Percentiles rank a stretch among this genome's conserved stretches.
These are phyloP conservation scores for Lepidopterella palustris DNA, from an alignment of 495 filamentous ascomycete species.

Conservation along the genomic window DNA sequence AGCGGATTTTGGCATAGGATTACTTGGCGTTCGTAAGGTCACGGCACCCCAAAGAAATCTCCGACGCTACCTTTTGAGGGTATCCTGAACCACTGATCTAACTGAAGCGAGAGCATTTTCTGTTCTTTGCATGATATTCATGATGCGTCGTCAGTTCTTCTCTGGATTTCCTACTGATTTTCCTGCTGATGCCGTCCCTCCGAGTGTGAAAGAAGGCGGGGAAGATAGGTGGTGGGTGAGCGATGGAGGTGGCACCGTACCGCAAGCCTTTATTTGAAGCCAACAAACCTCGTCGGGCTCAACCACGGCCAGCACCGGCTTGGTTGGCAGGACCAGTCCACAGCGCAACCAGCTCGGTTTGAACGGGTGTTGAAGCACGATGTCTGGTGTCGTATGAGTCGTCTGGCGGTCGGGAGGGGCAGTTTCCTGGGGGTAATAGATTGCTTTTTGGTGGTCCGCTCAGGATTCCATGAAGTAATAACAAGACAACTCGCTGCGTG, in stretches of 20 bases:
- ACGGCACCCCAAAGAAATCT: too few species aligned
- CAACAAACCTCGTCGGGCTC: not conserved
- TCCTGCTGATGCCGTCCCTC: too few species aligned
- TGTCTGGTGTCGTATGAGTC: not conserved
- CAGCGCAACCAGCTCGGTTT: not conserved
- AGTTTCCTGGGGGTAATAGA: conserved; percentile 5
- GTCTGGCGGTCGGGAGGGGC: not conserved
- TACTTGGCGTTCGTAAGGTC: too few species aligned
- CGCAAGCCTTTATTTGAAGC: not conserved
- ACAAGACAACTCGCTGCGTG: not conserved
- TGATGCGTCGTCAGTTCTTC: too few species aligned
- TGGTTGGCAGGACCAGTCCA: not conserved
- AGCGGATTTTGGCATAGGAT: too few species aligned
- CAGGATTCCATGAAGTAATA: conserved; percentile 3
- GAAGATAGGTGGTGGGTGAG: too few species aligned
- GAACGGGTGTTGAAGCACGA: not conserved
- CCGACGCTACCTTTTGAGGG: too few species aligned
- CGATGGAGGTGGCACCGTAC: not conserved
- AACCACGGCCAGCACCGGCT: not conserved
- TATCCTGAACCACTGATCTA: too few species aligned
- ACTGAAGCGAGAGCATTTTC: too few species aligned
- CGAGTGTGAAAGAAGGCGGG: too few species aligned
- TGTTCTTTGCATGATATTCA: too few species aligned
- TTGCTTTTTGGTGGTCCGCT: not conserved
- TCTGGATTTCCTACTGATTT: too few species aligned